These are phyloP conservation scores for Cyberlindnera suaveolens DNA, from an alignment of 805 yeast genomes.

Conservation along the genomic window DNA sequence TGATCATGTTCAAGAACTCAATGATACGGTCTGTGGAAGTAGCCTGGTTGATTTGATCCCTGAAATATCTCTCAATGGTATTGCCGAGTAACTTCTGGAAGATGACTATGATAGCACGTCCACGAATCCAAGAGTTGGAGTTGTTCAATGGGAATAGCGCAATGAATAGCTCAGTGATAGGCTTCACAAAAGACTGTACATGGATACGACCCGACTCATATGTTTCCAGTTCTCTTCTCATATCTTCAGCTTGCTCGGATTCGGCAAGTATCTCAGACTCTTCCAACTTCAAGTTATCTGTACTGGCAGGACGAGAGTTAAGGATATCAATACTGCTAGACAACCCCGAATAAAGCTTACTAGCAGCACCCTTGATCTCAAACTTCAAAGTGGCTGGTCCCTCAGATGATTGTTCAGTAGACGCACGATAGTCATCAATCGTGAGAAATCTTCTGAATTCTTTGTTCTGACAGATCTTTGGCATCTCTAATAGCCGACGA, in stretches of 20 bases:
- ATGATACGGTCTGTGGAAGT: constrained; percentile 41
- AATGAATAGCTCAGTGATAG: constrained; percentile 72
- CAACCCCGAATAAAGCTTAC: constrained; percentile 15
- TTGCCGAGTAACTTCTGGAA: constrained; percentile 85
- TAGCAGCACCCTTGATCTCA: constrained; percentile 17
- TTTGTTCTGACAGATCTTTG: constrained; percentile 67
- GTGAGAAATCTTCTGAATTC: constrained; percentile 75
- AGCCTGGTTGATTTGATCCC: constrained; percentile 33
- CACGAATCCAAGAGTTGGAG: constrained; percentile 74
- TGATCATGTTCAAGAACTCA: constrained; percentile 29
- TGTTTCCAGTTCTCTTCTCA: constrained; percentile 49
- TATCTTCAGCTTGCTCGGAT: constrained; percentile 32
- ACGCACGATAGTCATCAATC: constrained; percentile 16
- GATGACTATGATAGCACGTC: constrained; percentile 73
- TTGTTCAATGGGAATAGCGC: constrained; percentile 60
- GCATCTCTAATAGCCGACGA: constrained; percentile 46
- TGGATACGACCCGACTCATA: constrained; percentile 23
- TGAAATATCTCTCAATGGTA: constrained; percentile 60
- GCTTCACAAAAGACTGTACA: constrained; percentile 60
- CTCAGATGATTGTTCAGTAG: background rate
- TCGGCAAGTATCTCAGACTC: constrained; percentile 2
- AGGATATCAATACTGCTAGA: constrained; percentile 13
- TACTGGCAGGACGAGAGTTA: constrained; percentile 5
- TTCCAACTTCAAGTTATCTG: constrained; percentile 13
- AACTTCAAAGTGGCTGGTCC: constrained; percentile 3